Conservation (phyloP, 192 early-diverging fungal genomes). For the Coemansia erecta region DNA sequence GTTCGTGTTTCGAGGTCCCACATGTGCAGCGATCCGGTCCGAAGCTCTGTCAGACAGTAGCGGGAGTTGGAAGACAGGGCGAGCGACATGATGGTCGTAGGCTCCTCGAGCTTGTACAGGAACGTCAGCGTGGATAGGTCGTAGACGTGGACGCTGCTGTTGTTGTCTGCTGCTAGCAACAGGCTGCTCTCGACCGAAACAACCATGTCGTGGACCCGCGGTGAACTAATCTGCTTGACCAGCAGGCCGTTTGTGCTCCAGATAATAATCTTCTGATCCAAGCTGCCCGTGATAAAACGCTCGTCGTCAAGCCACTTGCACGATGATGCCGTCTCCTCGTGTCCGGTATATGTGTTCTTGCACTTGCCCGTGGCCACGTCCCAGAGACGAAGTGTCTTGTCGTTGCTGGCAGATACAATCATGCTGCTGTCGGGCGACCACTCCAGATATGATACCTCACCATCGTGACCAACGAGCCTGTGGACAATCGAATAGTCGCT, state of each 20-base stretch:
- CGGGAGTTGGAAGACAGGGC: constrained; percentile 60
- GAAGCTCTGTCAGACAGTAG: constrained; percentile 52
- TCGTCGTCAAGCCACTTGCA: constrained; percentile 85
- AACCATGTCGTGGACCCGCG: constrained; percentile 52
- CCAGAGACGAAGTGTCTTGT: constrained; percentile 82
- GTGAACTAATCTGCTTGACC: constrained; percentile 41
- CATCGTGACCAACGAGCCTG: constrained; percentile 60
- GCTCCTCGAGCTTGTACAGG: constrained; percentile 40
- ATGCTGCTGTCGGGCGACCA: constrained; percentile 87
- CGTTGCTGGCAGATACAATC: constrained; percentile 79
- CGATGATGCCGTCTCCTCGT: constrained; percentile 75
- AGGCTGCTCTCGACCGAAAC: constrained; percentile 30
- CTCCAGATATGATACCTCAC: constrained; percentile 76
- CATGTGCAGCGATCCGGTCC: constrained; percentile 75
- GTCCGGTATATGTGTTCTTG: constrained; percentile 60
- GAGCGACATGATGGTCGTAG: constrained; percentile 63
- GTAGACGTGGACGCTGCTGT: constrained; percentile 41
- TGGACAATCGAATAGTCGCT: constrained; percentile 49
- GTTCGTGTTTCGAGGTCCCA: constrained; percentile 75
- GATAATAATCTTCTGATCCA: constrained; percentile 65
- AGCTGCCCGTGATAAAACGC: constrained; percentile 80
- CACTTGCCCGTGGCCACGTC: constrained; percentile 67
- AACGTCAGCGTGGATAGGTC: constrained; percentile 50
- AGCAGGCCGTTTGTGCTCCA: constrained; percentile 42
- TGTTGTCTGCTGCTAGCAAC: constrained; percentile 49